These are phyloP conservation scores for Mucor sp. DNA, from an alignment of 371 early-diverging fungal genomes.

Conservation along the genomic window DNA sequence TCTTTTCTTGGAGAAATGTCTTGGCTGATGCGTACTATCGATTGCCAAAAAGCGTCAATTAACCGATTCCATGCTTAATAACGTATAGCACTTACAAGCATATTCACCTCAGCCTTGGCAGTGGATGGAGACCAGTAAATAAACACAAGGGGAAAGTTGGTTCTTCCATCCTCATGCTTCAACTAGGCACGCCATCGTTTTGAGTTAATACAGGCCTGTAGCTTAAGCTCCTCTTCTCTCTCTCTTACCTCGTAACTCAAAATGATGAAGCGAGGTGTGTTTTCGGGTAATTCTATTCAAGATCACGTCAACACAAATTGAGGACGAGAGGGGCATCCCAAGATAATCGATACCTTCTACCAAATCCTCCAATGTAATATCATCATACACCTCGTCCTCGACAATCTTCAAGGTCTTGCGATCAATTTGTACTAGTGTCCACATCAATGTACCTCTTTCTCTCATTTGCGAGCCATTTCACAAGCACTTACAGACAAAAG, in stretches of 20 bases:
- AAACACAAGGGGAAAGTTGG: slow-evolving; percentile 66
- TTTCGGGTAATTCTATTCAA: slow-evolving; percentile 66
- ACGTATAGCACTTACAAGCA: slow-evolving; percentile 49
- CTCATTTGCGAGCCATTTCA: not conserved
- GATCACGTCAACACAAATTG: not conserved
- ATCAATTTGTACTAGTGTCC: slow-evolving; percentile 59
- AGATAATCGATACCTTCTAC: slow-evolving; percentile 43
- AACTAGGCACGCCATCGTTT: slow-evolving; percentile 21
- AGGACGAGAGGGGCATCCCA: no score
- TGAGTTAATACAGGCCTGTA: not conserved
- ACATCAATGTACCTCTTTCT: not conserved
- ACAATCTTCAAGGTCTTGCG: slow-evolving; percentile 51
- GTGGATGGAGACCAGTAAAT: slow-evolving; percentile 68
- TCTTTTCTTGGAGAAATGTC: slow-evolving; percentile 59
- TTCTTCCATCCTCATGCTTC: slow-evolving; percentile 63
- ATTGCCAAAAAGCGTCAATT: not conserved
- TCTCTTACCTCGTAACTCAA: slow-evolving; percentile 63
- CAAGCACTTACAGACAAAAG: slow-evolving; percentile 54
- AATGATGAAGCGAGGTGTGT: slow-evolving; percentile 68
- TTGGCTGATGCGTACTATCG: slow-evolving; percentile 68
- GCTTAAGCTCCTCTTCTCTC: not conserved
- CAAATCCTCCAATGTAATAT: slow-evolving; percentile 60
- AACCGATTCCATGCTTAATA: not conserved
- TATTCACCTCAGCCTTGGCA: slow-evolving; percentile 56
- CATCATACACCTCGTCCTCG: slow-evolving; percentile 56